Evolutionary conservation across 1,284 basidiomycete genomes (phyloP), one percentile per base, ranked within the genome.

Genomic region (Bondarzewia mesenterica): DNA sequence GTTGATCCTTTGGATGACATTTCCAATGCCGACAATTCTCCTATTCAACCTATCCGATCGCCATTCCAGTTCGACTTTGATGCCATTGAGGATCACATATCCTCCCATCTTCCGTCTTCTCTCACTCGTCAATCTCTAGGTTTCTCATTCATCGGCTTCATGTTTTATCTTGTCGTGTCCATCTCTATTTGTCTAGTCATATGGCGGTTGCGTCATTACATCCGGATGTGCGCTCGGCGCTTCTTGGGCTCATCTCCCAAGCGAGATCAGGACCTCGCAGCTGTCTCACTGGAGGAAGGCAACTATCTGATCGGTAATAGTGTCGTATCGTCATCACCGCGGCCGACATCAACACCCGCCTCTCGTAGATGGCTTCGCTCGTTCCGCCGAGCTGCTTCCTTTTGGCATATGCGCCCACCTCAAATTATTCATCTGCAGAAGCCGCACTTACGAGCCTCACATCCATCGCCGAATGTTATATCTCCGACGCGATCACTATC

Each of bases 1-100:
- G 74, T 73, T 29, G 86, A 89, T 56, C 84, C 85, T 3, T 69
- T 87, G 42, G 81, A 85, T 46, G 77, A 79, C 54, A 71, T 79
- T 44, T 72, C 78, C 7, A 63, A 75, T 52, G 58, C 67, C 37
- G 66, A 67, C 23, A 60, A 73, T 46, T 75, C 76, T 4, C 78
- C 75, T 26, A 69, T 82, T 49, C 68, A 75, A 50, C 78, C 80
- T 10, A 80, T 83, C 49, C 75, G 78, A 15, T 80, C 80, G 2
- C 74, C 78, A 0, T 79, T 82, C 57, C 52, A 49, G 23, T 63
- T 80, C 42, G 76, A 77, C 52, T 62, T 85, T 32, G 72, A 75
- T 44, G 72, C 65, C 10, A 68, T 86, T 42, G 84, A 87, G 60
- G 73, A 84, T 56, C 71, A 64, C 38, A 66, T 86, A 41, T 74